phyloP scores from a whole-genome alignment of 805 yeast species.

The Candida qinlingensis region DNA sequence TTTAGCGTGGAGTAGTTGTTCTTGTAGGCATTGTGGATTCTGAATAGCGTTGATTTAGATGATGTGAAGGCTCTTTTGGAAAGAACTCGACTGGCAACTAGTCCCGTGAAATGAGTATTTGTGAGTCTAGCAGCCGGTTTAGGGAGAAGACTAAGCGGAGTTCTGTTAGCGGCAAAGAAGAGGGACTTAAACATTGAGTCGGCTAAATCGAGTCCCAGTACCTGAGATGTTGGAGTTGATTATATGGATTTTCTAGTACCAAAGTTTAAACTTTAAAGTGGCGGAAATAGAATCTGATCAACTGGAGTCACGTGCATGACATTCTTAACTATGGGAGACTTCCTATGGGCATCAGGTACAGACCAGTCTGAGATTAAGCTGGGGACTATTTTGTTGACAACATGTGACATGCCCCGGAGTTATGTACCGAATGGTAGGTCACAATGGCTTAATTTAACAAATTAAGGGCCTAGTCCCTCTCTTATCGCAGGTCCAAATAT shows the following conservation, averaged over 20 bases:
- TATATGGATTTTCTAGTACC: too few relatives aligned
- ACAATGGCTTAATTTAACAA: neutral
- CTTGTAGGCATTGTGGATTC: constrained; percentile 6
- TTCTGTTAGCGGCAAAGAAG: neutral
- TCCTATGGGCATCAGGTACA: too few relatives aligned
- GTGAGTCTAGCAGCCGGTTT: neutral
- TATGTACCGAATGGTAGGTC: neutral
- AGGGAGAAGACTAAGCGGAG: neutral
- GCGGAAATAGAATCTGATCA: too few relatives aligned
- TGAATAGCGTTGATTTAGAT: neutral
- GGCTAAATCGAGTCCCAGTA: too few relatives aligned
- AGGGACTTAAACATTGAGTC: constrained; percentile 1
- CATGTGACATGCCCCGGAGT: too few relatives aligned
- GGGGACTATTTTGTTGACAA: too few relatives aligned
- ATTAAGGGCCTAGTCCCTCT: neutral
- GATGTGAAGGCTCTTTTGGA: constrained; percentile 2
- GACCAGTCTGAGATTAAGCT: too few relatives aligned
- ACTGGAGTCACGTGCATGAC: too few relatives aligned
- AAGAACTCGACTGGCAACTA: neutral
- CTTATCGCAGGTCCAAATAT: too few relatives aligned
- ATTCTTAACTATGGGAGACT: too few relatives aligned
- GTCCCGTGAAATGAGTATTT: neutral
- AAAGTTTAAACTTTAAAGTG: too few relatives aligned
- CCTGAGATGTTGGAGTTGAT: too few relatives aligned
- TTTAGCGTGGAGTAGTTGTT: constrained; percentile 30